Evolutionary conservation across 202 grass and related monocot genomes (phyloP), one percentile per base, ranked within the genome.

Genomic region (Setaria viridis): DNA sequence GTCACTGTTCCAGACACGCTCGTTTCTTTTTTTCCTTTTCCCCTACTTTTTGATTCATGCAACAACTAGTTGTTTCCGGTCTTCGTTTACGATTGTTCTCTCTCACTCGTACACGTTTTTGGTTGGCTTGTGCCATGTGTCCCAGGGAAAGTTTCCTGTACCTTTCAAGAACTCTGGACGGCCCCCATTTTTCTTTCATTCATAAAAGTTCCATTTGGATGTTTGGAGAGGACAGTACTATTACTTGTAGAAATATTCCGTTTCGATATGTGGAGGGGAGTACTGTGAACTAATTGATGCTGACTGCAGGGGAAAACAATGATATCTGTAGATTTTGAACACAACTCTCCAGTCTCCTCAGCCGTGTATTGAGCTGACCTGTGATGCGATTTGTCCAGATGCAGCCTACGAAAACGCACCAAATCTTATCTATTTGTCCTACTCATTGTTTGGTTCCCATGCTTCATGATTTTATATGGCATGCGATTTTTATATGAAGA

Each of bases 391-490:
- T 70, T 73, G 53, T 75, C 62, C 62, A 63, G 62, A 42, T 76
- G 43, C 21, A 89, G n/a, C 15, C 51, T 76, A 56, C 45, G 51
- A 83, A 82, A 56, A 51, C 72, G 2, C 5, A 56, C 35, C 59
- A 55, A 90, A 70, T 79, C 74, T 63, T 87, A 80, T 76, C 47
- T 42, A 2, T 74, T 68, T 90, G 89, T 76, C 68, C 2, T 84
- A 73, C 76, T 64, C 45, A 16, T 84, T 84, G 76, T 71, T 79
- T 91, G 76, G 76, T 76, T 80, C 42, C 51, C 55, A 39, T 80
- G 45, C 29, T 76, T 64, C 46, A 13, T 48, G 34, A 67, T 68
- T 83, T 79, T 83, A 67, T 73, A 65, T 39, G 77, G 45, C 29
- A 2, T 66, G 17, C 32, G 19, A 9, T 41, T 74, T 83, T 74